Evolutionary conservation across 257 asterid species (phyloP).

Genomic region (Petrea volubilis): DNA sequence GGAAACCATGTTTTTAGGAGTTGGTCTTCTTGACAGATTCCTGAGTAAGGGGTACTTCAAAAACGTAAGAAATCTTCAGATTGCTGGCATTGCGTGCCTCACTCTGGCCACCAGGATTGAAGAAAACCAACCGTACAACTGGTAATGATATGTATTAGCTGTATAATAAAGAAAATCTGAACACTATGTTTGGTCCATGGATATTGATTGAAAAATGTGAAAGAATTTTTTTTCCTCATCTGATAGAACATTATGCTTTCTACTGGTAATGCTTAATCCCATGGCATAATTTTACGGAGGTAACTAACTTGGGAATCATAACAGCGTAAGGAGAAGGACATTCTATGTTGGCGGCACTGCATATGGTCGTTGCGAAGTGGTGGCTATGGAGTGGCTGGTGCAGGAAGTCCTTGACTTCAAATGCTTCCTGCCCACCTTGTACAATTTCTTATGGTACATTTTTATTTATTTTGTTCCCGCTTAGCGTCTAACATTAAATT

Average conservation of each 20-base stretch:
- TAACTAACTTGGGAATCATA: conserved; percentile 9
- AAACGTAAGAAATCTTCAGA: conserved; percentile 66
- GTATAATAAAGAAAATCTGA: not conserved
- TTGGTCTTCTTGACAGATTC: conserved; percentile 79
- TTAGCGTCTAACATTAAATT: not conserved
- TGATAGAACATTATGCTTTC: no score
- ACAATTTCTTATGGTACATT: conserved; percentile 83
- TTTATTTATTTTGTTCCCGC: not conserved
- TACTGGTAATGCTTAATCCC: not conserved
- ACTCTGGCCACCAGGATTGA: conserved; percentile 90
- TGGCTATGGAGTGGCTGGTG: conserved; percentile 99
- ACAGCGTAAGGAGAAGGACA: conserved; percentile 60
- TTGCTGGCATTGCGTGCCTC: conserved; percentile 93
- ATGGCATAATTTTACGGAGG: not conserved
- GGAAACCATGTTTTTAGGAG: conserved; percentile 93
- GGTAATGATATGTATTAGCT: conserved; percentile 38
- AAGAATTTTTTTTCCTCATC: no score
- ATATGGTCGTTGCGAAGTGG: conserved; percentile 80
- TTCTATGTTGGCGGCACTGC: conserved; percentile 57
- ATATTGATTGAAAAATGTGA: no score
- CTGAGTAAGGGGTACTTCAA: conserved; percentile 83
- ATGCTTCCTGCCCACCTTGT: conserved; percentile 83
- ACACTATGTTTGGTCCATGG: no score
- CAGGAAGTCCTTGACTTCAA: conserved; percentile 86
- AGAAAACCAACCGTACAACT: conserved; percentile 91